Conservation (phyloP, 2,329 filamentous ascomycete species). For the Aspergillus felis region DNA sequence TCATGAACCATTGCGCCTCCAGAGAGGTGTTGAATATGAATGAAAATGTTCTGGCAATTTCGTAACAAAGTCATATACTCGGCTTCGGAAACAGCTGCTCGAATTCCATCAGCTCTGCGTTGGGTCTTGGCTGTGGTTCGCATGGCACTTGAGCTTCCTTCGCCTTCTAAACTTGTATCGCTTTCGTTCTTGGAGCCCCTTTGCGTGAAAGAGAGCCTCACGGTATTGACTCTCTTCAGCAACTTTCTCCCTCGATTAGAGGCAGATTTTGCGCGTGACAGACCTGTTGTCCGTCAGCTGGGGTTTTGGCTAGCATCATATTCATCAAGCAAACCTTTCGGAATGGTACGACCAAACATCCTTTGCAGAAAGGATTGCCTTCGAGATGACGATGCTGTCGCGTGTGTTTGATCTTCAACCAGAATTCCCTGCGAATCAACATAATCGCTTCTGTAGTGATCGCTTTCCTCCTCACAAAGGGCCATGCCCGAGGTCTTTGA, state of each 20-base stretch:
- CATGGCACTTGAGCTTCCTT: constrained; percentile 8
- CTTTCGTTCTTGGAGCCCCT: constrained; percentile 16
- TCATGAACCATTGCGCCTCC: constrained; percentile 26
- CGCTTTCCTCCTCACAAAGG: constrained; percentile 20
- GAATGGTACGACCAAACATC: constrained; percentile 22
- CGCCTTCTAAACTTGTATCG: constrained; percentile 11
- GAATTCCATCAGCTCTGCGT: constrained; percentile 5
- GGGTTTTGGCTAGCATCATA: not conserved
- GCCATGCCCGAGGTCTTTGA: constrained; percentile 8
- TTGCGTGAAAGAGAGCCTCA: constrained; percentile 27
- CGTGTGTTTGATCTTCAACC: constrained; percentile 4
- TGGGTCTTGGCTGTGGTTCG: constrained; percentile 1
- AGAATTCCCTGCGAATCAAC: constrained; percentile 10
- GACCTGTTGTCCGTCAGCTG: constrained; percentile 13
- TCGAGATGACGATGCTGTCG: constrained; percentile 13
- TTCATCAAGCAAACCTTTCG: constrained; percentile 18
- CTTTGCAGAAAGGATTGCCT: constrained; percentile 22
- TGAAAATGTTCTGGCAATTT: constrained; percentile 17
- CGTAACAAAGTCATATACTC: constrained; percentile 15
- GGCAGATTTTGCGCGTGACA: constrained; percentile 21
- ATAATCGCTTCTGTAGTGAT: constrained; percentile 5
- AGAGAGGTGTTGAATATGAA: constrained; percentile 24
- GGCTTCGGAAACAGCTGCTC: constrained; percentile 11
- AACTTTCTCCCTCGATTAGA: constrained; percentile 22
- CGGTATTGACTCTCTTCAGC: constrained; percentile 25